These are phyloP conservation scores for Paracoccidioides lutzii DNA, from an alignment of 2,329 filamentous ascomycete species.

Conservation along the genomic window DNA sequence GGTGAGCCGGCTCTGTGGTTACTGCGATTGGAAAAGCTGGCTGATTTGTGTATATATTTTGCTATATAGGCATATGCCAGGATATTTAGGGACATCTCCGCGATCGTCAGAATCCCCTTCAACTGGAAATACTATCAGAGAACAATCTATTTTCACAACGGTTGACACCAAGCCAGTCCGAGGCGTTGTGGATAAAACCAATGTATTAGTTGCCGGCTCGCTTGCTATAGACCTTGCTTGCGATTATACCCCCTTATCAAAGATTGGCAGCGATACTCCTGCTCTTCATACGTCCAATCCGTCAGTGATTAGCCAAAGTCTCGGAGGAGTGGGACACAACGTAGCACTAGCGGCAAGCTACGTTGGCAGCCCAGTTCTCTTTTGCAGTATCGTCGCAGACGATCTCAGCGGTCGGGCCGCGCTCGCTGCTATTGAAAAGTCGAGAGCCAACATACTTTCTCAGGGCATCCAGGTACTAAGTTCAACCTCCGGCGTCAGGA, in stretches of 20 bases:
- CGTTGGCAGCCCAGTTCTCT: conserved; percentile 51
- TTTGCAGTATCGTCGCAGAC: conserved; percentile 71
- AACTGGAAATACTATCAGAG: conserved; percentile 12
- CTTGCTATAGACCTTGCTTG: conserved; percentile 80
- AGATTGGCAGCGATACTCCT: conserved; percentile 23
- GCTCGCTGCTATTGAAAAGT: conserved; percentile 48
- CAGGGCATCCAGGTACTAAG: conserved; percentile 48
- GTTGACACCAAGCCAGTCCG: conserved; percentile 2
- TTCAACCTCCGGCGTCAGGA: conserved; percentile 46
- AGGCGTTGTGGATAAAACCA: conserved; percentile 28
- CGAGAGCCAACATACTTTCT: conserved; percentile 50
- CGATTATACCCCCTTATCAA: conserved; percentile 49
- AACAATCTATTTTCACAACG: conserved; percentile 3
- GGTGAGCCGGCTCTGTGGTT: conserved; percentile 26
- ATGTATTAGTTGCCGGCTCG: conserved; percentile 81
- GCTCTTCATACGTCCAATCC: conserved; percentile 71
- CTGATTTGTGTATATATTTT: conserved; percentile 24
- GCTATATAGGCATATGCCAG: conserved; percentile 25
- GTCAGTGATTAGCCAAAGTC: conserved; percentile 62
- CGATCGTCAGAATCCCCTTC: conserved; percentile 13
- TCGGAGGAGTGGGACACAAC: conserved; percentile 87
- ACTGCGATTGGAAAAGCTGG: conserved; percentile 12
- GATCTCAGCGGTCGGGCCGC: conserved; percentile 67
- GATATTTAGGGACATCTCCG: conserved; percentile 15
- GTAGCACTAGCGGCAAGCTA: conserved; percentile 73